Evolutionary conservation across 1,284 basidiomycete genomes (phyloP).

Genomic region (Phellopilus nigrolimitatus): DNA sequence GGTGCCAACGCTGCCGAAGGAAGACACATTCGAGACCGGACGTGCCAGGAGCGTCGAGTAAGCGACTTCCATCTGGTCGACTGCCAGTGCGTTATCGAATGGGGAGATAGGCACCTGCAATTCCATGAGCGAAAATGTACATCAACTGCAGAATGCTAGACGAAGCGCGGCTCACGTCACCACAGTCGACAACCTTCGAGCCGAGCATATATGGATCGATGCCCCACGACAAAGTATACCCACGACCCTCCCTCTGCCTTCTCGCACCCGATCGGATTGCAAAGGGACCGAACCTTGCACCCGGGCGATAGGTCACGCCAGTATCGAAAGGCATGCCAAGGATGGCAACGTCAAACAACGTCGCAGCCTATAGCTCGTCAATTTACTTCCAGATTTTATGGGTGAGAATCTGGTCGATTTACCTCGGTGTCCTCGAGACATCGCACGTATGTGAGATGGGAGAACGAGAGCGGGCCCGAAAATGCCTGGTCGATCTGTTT

Average conservation of each 20-base stretch:
- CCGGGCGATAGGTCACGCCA: slow-evolving; percentile 62
- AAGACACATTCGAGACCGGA: slow-evolving; percentile 36
- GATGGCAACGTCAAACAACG: slow-evolving; percentile 66
- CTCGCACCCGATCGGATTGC: slow-evolving; percentile 77
- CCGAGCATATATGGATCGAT: slow-evolving; percentile 58
- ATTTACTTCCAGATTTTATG: not conserved
- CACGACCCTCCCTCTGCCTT: slow-evolving; percentile 50
- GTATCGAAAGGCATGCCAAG: slow-evolving; percentile 83
- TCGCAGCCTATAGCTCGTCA: slow-evolving; percentile 26
- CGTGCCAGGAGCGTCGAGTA: slow-evolving; percentile 65
- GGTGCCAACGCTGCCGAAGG: slow-evolving; percentile 26
- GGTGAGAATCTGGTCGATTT: not conserved
- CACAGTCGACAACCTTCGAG: slow-evolving; percentile 70
- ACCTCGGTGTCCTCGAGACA: slow-evolving; percentile 52
- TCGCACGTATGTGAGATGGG: slow-evolving; percentile 63
- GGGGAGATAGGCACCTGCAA: slow-evolving; percentile 64
- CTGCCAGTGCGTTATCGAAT: slow-evolving; percentile 70
- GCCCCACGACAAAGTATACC: slow-evolving; percentile 67
- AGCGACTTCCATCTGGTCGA: slow-evolving; percentile 77
- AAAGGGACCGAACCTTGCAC: slow-evolving; percentile 77
- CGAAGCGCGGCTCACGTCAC: slow-evolving; percentile 47
- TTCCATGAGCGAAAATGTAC: not conserved
- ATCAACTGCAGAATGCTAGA: not conserved
- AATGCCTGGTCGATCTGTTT: slow-evolving; percentile 64
- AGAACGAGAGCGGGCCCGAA: slow-evolving; percentile 69